Base-by-base conservation (phyloP, 2,329 filamentous ascomycete species). In the Alternaria sp. region DNA sequence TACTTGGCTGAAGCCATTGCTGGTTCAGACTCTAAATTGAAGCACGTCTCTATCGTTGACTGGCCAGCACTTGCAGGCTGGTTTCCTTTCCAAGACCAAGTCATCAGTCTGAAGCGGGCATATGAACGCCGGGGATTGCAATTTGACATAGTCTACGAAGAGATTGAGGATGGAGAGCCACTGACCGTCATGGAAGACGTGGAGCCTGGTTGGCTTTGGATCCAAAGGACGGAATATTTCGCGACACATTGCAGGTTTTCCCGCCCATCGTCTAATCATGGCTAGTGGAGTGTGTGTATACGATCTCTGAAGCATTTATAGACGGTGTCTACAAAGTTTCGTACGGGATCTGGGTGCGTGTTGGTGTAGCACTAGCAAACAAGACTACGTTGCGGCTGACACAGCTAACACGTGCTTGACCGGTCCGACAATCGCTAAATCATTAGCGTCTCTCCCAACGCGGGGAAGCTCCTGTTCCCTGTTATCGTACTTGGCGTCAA, bases 141-240 rank as follows among this genome's bases (percentile, higher is more conserved):
- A 11, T 54, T 54, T 16, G 28, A 57, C 5, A 30, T 54, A 28
- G 32, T 57, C 3, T 43, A 41, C 14, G 54, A 51, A 25, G 27
- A 59, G 5, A 41, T 56, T 22, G 12, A 36, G 4, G 38, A 30
- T 7, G 5, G 27, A 32, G 58, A 50, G 27, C 50, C 50, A 22
- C 40, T 49, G 3, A 18, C 51, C n/a, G 14, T 49, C 14, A 14
- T 14, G 22, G 48, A 52, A 12, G 52, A 60, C 20, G 41, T 53
- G 5, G 60, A 57, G 30, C 18, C 40, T 34, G 48, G n/a, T 22
- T 60, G 51, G 51, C 28, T 54, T 34, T 54, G 49, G 46, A 54
- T 66, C 25, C 20, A 62, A 44, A 11, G 55, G 41, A 38, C 59
- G 20, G 16, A 36, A 22, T n/a, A 52, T 45, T 56, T 66, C 44